Base-by-base conservation (phyloP, 2,329 filamentous ascomycete species). In the Epichloe bromicola region DNA sequence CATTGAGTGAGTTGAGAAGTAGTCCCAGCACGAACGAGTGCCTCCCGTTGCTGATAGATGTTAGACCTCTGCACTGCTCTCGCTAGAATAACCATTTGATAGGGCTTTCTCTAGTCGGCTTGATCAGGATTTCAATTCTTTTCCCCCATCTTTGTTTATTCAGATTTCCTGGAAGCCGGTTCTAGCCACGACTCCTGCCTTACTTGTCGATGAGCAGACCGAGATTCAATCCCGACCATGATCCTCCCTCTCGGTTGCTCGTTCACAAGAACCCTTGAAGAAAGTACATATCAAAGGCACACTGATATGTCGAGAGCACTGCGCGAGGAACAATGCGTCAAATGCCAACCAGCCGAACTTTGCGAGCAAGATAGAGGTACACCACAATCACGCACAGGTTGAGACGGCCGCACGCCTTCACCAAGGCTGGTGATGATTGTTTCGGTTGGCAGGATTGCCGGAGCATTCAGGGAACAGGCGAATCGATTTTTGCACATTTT, bases 1-100 rank as follows among this genome's bases (percentile, higher is more conserved):
- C 41, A 51, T 12, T 51, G 53, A 40, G 45, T 41, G 20, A 53
- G 36, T 26, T 12, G n/a, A 14, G 17, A 12, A 43, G 34, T 14
- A 4, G 7, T 26, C n/a, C 10, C 3, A 12, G 10, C 15, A 38
- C 5, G 26, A 38, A n/a, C 14, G 4, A 38, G 19, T 37, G 19
- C 12, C 14, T 14, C 8, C 5, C 14, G 4, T 33, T 33, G 19
- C 15, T 44, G 26, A 44, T 11, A 19, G 42, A 8, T 19, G n/a
- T 33, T n/a, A 34, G 26, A 7, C 43, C 19, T 36, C 20, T 11
- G 11, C 30, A 12, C 3, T 5, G 1, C n/a, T 15, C 36, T 36
- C 17, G 11, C 30, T 15, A 15, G 14, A 44, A 17, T 1, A 33
- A 44, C 19, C 8, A 33, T 17, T 33, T 17, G 1, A 17, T 33